Evolutionary conservation across 75 land plant species (phyloP), one percentile per base, ranked within the genome.

Genomic region (Pinus tabuliformis): DNA sequence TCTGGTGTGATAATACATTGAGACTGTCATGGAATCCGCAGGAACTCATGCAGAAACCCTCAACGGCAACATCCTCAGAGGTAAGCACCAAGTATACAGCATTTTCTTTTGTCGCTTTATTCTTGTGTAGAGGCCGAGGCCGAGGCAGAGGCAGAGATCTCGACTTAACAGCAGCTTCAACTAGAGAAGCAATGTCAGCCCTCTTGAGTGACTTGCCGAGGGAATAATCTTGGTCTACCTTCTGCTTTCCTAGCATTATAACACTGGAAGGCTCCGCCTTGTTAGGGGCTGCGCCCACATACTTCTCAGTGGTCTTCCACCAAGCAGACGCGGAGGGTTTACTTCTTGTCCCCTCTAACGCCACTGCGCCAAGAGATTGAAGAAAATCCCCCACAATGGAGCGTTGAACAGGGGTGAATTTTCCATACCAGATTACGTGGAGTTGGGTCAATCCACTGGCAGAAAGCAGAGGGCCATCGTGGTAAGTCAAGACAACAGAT

Each of bases 361-460:
- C 21, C 36, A 39, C 49, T 65, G 85, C 86, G 58, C 79, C 84
- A n/a, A 92, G 72, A 13, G 96, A 93, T 14, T 81, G 78, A 56
- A 93, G 3, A 77, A 91, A 93, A 62, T 89, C 91, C 45, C 76
- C 59, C 62, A 93, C 79, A 56, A 87, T 89, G 75, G 86, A 72
- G 26, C 83, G 76, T 75, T 93, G 90, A 16, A 76, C 60, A 2
- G 89, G 72, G 8, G 85, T 75, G 90, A 93, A 93, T 17, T 66
- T 26, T 6, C 96, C 96, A 73, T 93, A 93, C 94, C 94, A 93
- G 42, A 91, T 62, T 64, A 93, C 16, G 36, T 56, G 73, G 56
- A 88, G 84, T 24, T 81, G 65, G 75, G 89, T 76, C 75, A 82
- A 8, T 36, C 80, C 72, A 45, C 49, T 33, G 15, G 91, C 88